phyloP scores from a whole-genome alignment of 805 yeast genomes.

The Dipodascus geniculatus region DNA sequence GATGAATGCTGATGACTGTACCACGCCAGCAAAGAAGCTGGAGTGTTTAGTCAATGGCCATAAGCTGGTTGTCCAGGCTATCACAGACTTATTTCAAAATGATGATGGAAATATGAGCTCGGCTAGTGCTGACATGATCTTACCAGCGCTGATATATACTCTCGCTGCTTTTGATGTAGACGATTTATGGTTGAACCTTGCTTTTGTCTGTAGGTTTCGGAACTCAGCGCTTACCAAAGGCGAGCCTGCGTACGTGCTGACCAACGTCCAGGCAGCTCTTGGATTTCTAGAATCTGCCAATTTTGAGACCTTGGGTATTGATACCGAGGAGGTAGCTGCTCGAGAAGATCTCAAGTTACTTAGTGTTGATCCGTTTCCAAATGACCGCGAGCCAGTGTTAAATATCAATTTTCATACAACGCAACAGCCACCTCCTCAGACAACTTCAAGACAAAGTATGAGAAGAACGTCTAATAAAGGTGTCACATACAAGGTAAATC shows the following conservation, averaged over 20 bases:
- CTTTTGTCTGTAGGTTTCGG: constrained; percentile 30
- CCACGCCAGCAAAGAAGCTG: constrained; percentile 27
- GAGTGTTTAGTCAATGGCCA: constrained; percentile 25
- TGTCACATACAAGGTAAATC: constrained; percentile 2
- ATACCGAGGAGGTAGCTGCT: constrained; percentile 10
- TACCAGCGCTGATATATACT: constrained; percentile 28
- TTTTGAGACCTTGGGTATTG: constrained; percentile 21
- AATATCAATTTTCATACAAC: background rate
- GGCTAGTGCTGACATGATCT: constrained; percentile 27
- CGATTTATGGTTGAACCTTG: constrained; percentile 26
- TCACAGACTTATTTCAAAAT: constrained; percentile 12
- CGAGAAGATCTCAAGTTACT: background rate
- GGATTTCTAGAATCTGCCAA: constrained; percentile 27
- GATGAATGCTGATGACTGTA: constrained; percentile 18
- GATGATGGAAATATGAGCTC: constrained; percentile 5
- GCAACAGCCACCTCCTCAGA: background rate
- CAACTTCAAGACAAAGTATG: constrained; percentile 6
- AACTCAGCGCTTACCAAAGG: constrained; percentile 25
- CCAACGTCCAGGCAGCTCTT: constrained; percentile 33
- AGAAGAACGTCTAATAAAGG: constrained; percentile 2
- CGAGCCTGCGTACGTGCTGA: constrained; percentile 30
- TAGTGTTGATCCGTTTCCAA: background rate
- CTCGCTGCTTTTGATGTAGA: constrained; percentile 23
- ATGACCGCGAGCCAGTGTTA: background rate
- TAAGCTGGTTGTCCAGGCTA: constrained; percentile 24